Conservation (phyloP, 495 filamentous ascomycete genomes). For the Penicillium cinerascens region DNA sequence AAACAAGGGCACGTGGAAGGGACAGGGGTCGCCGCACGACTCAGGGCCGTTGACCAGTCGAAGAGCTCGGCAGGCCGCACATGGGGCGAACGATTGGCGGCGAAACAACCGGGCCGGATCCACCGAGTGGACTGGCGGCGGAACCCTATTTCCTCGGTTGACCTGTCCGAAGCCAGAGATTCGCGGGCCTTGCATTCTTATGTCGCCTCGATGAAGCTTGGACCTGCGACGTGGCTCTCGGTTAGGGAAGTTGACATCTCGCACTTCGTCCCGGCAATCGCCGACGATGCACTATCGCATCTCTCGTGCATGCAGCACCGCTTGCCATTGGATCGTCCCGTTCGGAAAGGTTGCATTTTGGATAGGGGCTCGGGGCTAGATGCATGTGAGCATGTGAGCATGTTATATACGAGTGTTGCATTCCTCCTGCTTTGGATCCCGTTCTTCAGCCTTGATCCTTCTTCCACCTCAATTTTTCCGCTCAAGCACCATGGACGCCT, state of each 20-base stretch:
- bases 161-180: background rate
- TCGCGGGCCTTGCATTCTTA: background rate
- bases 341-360: background rate
- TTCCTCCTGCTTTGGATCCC: background rate
- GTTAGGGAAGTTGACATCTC: background rate
- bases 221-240: background rate
- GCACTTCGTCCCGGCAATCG: constrained; percentile 6
- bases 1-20: background rate
- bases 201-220: background rate
- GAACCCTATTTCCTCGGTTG: background rate
- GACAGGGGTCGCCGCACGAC: background rate
- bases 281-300: background rate
- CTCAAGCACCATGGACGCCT: constrained; percentile 11
- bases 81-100: constrained; percentile 1
- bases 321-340: constrained; percentile 3
- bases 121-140: background rate
- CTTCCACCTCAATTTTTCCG: background rate
- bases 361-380: too few relatives aligned
- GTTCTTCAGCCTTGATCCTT: background rate
- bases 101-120: background rate
- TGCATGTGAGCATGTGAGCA: too few relatives aligned
- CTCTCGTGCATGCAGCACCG: constrained; percentile 2
- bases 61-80: background rate
- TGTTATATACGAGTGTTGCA: background rate
- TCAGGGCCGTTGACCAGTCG: background rate